These are phyloP conservation scores for Leccinum boreale DNA, from an alignment of 768 basidiomycete species.

Conservation along the genomic window DNA sequence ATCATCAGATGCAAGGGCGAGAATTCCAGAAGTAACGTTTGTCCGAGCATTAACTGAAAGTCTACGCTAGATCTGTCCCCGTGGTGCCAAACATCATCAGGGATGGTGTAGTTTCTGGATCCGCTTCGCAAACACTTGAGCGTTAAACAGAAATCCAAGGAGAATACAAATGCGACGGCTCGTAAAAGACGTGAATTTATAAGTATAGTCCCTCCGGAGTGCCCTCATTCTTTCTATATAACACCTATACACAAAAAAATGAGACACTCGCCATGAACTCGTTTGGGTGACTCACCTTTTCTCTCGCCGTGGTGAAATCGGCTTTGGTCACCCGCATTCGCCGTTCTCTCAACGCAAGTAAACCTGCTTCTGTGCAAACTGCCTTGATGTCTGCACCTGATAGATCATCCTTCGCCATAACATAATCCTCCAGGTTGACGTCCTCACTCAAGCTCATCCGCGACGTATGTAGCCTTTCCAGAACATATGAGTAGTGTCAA, in stretches of 20 bases:
- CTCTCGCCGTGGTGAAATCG: slow-evolving; percentile 87
- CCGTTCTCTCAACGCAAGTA: slow-evolving; percentile 90
- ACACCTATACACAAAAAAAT: slow-evolving; percentile 43
- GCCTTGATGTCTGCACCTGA: slow-evolving; percentile 99
- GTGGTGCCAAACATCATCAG: background rate
- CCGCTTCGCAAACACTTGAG: background rate
- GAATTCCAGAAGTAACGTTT: background rate
- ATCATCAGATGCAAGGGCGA: too few species aligned
- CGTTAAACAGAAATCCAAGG: background rate
- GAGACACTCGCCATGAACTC: slow-evolving; percentile 6
- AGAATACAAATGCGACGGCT: slow-evolving; percentile 1
- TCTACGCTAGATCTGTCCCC: background rate
- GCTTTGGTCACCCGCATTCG: slow-evolving; percentile 91
- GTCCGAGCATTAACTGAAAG: background rate
- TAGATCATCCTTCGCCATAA: slow-evolving; percentile 93
- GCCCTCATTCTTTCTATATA: slow-evolving; percentile 98
- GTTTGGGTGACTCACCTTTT: slow-evolving; percentile 62
- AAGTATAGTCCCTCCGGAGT: slow-evolving; percentile 87
- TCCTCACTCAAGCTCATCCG: slow-evolving; percentile 88
- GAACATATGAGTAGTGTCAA: slow-evolving; percentile 5
- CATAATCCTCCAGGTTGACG: slow-evolving; percentile 93
- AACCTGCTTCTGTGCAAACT: slow-evolving; percentile 97
- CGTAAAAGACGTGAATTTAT: slow-evolving; percentile 35
- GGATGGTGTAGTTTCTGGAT: background rate
- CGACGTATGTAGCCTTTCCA: slow-evolving; percentile 76